Evolutionary conservation across 2,329 filamentous ascomycete genomes (phyloP).

Genomic region (Metarhizium anisopliae): DNA sequence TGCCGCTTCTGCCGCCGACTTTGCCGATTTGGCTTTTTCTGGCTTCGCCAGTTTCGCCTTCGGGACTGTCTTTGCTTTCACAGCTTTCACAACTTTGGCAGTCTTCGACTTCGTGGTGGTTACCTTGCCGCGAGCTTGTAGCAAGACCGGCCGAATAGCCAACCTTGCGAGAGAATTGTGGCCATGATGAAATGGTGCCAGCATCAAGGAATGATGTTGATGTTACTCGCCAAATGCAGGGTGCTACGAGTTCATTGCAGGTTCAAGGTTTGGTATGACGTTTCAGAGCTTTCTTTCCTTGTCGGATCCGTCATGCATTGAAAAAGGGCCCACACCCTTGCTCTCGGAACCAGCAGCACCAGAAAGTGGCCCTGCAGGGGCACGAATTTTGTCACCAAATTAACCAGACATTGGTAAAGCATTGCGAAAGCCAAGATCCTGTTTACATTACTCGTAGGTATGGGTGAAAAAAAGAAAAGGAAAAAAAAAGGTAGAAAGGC

Average conservation of each 20-base stretch:
- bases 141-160: constrained; percentile 1
- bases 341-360: too few relatives aligned
- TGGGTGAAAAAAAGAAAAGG: neutral
- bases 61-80: neutral
- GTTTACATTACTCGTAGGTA: neutral
- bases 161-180: constrained; percentile 3
- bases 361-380: neutral
- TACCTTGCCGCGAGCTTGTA: constrained; percentile 5
- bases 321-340: too few relatives aligned
- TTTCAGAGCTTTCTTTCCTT: neutral
- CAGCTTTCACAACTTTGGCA: neutral
- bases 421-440: too few relatives aligned
- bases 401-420: too few relatives aligned
- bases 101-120: neutral
- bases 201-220: neutral
- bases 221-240: neutral
- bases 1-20: neutral
- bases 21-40: neutral
- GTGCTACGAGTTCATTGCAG: neutral
- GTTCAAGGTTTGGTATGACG: neutral
- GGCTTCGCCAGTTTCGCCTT: neutral
- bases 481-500: neutral
- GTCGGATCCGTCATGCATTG: too few relatives aligned
- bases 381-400: too few relatives aligned
- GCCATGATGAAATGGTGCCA: constrained; percentile 3